Evolutionary conservation across 2,329 filamentous ascomycete species (phyloP), one percentile per base, ranked within the genome.

Genomic region (Microsporum ferrugineum): DNA sequence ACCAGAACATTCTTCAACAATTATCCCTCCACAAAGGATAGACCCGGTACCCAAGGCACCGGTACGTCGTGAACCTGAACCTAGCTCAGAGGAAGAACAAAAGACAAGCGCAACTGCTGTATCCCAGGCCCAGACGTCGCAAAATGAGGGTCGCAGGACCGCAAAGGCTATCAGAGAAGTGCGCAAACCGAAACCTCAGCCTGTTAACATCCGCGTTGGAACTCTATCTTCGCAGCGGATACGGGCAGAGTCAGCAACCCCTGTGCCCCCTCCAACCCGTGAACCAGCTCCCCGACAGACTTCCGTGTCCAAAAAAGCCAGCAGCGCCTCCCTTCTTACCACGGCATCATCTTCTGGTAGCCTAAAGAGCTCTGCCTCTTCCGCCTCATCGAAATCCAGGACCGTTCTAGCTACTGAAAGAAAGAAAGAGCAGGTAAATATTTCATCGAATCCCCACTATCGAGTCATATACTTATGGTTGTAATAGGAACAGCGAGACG

Each of bases 351-450:
- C 79, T 1, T 76, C 75, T 17, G 77, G 72, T 59, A 88, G 82
- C 68, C 78, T 91, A 59, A 89, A 88, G 71, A 82, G 79, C 67
- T 84, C 83, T 5, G 78, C 78, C 5, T 84, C 84, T n/a, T 81
- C 85, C n/a, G 76, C 74, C 36, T 79, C 78, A n/a, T 79, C 82
- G 1, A 84, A 86, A 58, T 82, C 85, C 0, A 89, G 88, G 70
- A 87, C 88, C 1, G 77, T 91, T 27, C 84, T 91, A 60, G 79
- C 88, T 56, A 89, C 87, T 1, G 88, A 89, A 43, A 87, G 85
- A 69, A 91, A 91, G 73, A 92, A 88, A 70, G 90, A 95, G 71
- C 87, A 86, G 68, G 77, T 77, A 69, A 47, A 57, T 36, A 49
- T 41, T 60, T 55, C 17, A 1, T 14, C 23, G 51, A 45, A 56